Conservation (phyloP, 495 filamentous ascomycete species). For the Penicillium maclennaniae region DNA sequence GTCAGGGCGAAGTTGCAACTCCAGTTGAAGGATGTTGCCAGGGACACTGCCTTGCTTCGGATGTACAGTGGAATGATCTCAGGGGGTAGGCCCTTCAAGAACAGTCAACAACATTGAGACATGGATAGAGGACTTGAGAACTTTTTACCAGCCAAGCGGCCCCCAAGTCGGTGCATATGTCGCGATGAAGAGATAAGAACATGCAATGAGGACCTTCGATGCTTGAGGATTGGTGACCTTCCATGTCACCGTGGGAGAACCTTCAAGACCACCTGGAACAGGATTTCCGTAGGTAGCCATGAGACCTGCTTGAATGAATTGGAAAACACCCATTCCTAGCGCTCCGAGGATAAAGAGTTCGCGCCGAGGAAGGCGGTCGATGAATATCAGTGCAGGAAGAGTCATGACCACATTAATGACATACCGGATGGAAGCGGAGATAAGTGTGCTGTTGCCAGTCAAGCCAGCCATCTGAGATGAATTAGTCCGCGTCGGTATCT, state of each 20-base stretch:
- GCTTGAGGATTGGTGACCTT: constrained; percentile 45
- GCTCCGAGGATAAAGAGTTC: constrained; percentile 50
- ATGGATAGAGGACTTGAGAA: neutral
- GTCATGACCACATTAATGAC: constrained; percentile 71
- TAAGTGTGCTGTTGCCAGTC: constrained; percentile 42
- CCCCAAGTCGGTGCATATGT: constrained; percentile 53
- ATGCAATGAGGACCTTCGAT: constrained; percentile 55
- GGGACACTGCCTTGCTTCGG: constrained; percentile 17
- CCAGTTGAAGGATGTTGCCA: constrained; percentile 20
- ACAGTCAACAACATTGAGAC: neutral
- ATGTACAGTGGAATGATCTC: constrained; percentile 21
- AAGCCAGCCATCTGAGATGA: constrained; percentile 31
- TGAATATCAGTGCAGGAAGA: constrained; percentile 55
- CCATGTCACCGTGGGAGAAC: constrained; percentile 52
- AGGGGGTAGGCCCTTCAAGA: constrained; percentile 15
- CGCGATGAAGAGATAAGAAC: constrained; percentile 63
- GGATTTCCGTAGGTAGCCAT: constrained; percentile 59
- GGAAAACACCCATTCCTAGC: constrained; percentile 45
- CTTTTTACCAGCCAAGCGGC: neutral
- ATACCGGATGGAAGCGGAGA: constrained; percentile 73
- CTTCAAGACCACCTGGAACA: constrained; percentile 34
- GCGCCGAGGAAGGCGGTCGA: constrained; percentile 52
- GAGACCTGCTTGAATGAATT: constrained; percentile 53
- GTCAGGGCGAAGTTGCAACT: constrained; percentile 45
- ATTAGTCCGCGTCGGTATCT: neutral